These are phyloP conservation scores for Allomyces macrogynus DNA, from an alignment of 192 early-diverging fungal genomes.

Conservation along the genomic window DNA sequence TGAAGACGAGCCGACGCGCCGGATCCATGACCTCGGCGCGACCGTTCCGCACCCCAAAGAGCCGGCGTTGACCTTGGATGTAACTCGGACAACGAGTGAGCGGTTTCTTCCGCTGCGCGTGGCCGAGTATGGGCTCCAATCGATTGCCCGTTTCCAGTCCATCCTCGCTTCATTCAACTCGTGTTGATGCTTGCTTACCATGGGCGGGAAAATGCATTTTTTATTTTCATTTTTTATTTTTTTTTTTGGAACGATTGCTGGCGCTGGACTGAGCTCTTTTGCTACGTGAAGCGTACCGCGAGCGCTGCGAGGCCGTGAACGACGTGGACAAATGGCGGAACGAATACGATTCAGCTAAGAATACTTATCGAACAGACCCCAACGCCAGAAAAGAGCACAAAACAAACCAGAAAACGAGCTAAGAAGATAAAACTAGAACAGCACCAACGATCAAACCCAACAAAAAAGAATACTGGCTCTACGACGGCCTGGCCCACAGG, in stretches of 20 bases:
- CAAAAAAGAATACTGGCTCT: not conserved
- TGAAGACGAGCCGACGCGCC: constrained; percentile 1
- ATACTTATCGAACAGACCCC: not conserved
- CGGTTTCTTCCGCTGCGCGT: too few relatives aligned
- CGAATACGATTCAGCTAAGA: constrained; percentile 1
- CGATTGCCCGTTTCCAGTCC: too few relatives aligned
- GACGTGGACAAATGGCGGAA: constrained; percentile 3
- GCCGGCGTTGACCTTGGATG: too few relatives aligned
- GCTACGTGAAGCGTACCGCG: not conserved
- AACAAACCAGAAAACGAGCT: constrained; percentile 2
- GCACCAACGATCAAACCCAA: not conserved
- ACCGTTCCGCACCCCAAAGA: too few relatives aligned
- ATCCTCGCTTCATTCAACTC: too few relatives aligned
- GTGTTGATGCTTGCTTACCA: not conserved
- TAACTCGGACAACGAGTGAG: too few relatives aligned
- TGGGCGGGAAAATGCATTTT: not conserved
- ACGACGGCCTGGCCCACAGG: too few relatives aligned
- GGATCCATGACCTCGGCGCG: too few relatives aligned
- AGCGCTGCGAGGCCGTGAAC: too few relatives aligned
- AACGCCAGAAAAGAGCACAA: constrained; percentile 1
- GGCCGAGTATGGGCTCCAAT: too few relatives aligned
- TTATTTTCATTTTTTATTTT: too few relatives aligned
- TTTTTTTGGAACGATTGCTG: not conserved
- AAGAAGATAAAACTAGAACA: not conserved
- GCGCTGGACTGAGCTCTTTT: not conserved